phyloP scores from a whole-genome alignment of 805 yeast genomes.

The Nakazawaea pomicola region DNA sequence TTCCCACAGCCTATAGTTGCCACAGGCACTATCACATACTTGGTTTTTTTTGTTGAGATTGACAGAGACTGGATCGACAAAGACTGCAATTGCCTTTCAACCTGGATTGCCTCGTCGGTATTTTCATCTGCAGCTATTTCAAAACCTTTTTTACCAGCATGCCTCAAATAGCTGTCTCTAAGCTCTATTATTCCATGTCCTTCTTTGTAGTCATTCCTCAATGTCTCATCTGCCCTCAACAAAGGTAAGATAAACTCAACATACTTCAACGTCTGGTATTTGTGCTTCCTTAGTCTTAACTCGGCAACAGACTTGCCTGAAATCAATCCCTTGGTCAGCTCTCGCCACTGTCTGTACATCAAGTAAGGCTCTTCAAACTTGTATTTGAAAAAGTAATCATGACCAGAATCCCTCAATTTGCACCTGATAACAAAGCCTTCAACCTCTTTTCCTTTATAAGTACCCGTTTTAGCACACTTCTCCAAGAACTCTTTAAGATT shows the following conservation, averaged over 20 bases:
- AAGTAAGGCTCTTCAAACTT: constrained; percentile 95
- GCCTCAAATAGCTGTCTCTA: constrained; percentile 58
- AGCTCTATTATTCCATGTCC: constrained; percentile 74
- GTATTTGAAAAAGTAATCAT: constrained; percentile 79
- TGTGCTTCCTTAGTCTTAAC: constrained; percentile 46
- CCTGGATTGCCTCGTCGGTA: constrained; percentile 24
- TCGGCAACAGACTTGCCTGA: constrained; percentile 26
- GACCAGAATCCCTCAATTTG: constrained; percentile 20
- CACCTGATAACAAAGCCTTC: constrained; percentile 94
- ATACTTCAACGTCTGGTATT: constrained; percentile 59
- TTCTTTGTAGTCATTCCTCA: constrained; percentile 38
- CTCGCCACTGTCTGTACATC: constrained; percentile 87
- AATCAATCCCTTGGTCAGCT: constrained; percentile 64
- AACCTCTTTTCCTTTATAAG: constrained; percentile 63
- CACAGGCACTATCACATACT: constrained; percentile 70
- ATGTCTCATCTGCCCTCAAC: constrained; percentile 42
- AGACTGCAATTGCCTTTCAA: constrained; percentile 20
- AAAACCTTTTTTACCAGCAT: constrained; percentile 51
- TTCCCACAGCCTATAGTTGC: constrained; percentile 96
- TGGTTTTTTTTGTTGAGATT: constrained; percentile 29
- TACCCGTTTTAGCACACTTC: constrained; percentile 58
- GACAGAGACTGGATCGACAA: constrained; percentile 14
- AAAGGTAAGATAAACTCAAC: constrained; percentile 59
- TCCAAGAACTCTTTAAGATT: constrained; percentile 49
- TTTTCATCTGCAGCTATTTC: constrained; percentile 51